A percentile compares a stretch with the other conserved stretches of the same genome.
These are phyloP conservation scores for Lathyrus sativus DNA, from an alignment of 306 rosid genomes.

Conservation along the genomic window DNA sequence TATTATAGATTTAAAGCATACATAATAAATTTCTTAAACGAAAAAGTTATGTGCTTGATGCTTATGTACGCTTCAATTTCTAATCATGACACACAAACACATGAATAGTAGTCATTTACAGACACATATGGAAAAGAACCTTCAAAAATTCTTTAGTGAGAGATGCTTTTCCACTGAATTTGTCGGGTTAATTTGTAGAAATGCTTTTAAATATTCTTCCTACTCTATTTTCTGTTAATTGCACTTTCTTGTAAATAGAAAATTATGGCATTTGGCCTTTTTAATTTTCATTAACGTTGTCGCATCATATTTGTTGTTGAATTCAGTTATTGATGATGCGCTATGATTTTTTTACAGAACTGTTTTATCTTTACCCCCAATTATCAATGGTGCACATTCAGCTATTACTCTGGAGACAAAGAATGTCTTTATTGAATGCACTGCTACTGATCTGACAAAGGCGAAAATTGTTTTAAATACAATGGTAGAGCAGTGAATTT, in stretches of 20 bases:
- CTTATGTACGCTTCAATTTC: too few relatives aligned
- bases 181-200: too few relatives aligned
- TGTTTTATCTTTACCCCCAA: conserved; percentile 90
- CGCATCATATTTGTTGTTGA: conserved; percentile 5
- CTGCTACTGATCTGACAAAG: conserved; percentile 95
- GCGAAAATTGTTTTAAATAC: conserved; percentile 94
- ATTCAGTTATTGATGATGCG: conserved; percentile 35
- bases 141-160: too few relatives aligned
- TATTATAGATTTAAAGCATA: conserved; percentile 2
- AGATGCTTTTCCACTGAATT: too few relatives aligned
- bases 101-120: too few relatives aligned
- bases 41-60: neutral
- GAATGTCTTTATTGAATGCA: conserved; percentile 88
- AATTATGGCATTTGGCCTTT: conserved; percentile 13
- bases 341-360: conserved; percentile 55
- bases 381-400: conserved; percentile 90
- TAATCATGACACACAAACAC: too few relatives aligned
- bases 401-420: conserved; percentile 87
- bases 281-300: conserved; percentile 23
- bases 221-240: neutral
- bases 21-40: neutral
- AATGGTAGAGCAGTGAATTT: conserved; percentile 54
- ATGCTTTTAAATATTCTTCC: neutral
- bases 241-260: neutral
- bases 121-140: too few relatives aligned